Percentiles rank a stretch among this genome's conserved stretches.
Conservation (phyloP, 352 stramenopile genomes). For the Peronospora farinosa region DNA sequence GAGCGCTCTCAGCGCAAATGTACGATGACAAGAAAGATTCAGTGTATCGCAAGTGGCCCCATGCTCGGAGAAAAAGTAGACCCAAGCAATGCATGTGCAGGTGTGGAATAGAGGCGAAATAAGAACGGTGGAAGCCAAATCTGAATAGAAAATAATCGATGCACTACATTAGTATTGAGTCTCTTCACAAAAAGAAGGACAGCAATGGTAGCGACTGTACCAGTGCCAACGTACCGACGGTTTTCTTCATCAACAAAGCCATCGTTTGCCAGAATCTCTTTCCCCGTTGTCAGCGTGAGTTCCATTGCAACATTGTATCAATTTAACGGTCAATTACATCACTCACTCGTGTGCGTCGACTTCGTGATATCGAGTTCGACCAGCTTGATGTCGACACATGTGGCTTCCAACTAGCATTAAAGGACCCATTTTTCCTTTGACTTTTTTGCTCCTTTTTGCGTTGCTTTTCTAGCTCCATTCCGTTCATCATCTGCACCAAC, state of each 20-base stretch:
- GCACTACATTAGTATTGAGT: conserved; percentile 1
- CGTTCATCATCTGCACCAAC: conserved; percentile 40
- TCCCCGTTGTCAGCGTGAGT: conserved; percentile 52
- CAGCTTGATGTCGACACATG: conserved; percentile 2
- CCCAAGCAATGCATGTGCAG: conserved; percentile 70
- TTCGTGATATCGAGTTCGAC: conserved; percentile 12
- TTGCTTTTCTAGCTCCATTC: conserved; percentile 29
- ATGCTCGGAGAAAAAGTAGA: conserved; percentile 49
- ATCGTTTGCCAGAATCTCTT: conserved; percentile 38
- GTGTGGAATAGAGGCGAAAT: conserved; percentile 59
- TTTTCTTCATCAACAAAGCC: conserved; percentile 30
- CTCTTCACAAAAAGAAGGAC: too few species aligned
- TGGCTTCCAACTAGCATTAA: conserved; percentile 1
- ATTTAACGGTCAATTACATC: background rate
- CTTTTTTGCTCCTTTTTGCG: conserved; percentile 24
- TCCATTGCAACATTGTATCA: conserved; percentile 28
- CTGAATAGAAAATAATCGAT: conserved; percentile 16
- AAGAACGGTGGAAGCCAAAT: conserved; percentile 64
- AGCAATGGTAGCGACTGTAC: background rate
- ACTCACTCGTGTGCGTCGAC: conserved; percentile 11
- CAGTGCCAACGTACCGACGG: conserved; percentile 25
- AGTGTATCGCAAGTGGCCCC: conserved; percentile 58
- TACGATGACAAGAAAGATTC: conserved; percentile 42
- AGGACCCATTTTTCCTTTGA: conserved; percentile 11
- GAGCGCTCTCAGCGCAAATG: conserved; percentile 42